phyloP scores from a whole-genome alignment of 768 basidiomycete species.

The Lactarius psammicola region DNA sequence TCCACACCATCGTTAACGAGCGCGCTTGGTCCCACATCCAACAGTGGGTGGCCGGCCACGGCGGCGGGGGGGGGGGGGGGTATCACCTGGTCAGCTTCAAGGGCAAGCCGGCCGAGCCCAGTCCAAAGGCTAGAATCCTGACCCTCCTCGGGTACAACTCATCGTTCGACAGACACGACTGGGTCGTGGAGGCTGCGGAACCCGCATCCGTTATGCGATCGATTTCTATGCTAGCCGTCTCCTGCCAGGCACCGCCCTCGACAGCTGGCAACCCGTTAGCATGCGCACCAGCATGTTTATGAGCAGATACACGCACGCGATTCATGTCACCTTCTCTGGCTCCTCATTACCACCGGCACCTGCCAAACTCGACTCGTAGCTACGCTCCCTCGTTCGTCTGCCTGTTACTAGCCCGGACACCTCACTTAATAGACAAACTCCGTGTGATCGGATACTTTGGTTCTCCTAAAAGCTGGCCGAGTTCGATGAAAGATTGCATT shows the following conservation, averaged over 20 bases:
- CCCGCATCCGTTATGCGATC: slow-evolving; percentile 88
- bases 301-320: slow-evolving; percentile 34
- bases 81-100: slow-evolving; percentile 88
- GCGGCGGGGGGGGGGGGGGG: slow-evolving; percentile 83
- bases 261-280: slow-evolving; percentile 87
- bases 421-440: neutral
- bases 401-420: neutral
- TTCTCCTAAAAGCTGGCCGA: neutral
- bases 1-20: slow-evolving; percentile 99
- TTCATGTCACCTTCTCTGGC: slow-evolving; percentile 17
- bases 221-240: slow-evolving; percentile 94
- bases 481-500: too few relatives aligned
- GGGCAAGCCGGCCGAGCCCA: slow-evolving; percentile 78
- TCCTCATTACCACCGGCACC: slow-evolving; percentile 27
- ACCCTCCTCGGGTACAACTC: slow-evolving; percentile 85
- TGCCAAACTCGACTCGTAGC: slow-evolving; percentile 8
- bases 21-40: slow-evolving; percentile 50
- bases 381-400: neutral
- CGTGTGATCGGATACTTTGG: neutral
- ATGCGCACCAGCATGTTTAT: slow-evolving; percentile 71
- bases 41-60: slow-evolving; percentile 62
- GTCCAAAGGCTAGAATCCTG: slow-evolving; percentile 78
- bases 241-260: slow-evolving; percentile 60
- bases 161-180: slow-evolving; percentile 98
- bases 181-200: slow-evolving; percentile 93